phyloP scores from a whole-genome alignment of 345 rosid species.

The Passiflora organensis region DNA sequence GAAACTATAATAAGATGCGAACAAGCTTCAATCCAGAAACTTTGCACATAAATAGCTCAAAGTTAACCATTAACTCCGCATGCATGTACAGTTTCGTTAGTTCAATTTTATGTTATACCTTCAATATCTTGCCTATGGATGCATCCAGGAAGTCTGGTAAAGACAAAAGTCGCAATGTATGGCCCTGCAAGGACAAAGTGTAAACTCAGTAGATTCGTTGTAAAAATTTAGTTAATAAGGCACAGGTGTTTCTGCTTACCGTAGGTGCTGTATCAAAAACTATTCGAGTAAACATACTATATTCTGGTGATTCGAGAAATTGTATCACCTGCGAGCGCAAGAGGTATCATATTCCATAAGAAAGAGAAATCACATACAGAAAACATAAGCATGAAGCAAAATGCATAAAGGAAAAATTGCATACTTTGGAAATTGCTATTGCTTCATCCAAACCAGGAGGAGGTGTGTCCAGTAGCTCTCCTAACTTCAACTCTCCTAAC shows the following conservation, averaged over 20 bases:
- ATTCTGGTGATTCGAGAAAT: conserved; percentile 87
- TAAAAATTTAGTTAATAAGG: conserved; percentile 4
- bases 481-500: conserved; percentile 90
- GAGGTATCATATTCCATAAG: conserved; percentile 18
- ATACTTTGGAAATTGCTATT: conserved; percentile 89
- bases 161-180: conserved; percentile 81
- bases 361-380: conserved; percentile 10
- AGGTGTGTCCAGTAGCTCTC: conserved; percentile 93
- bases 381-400: not conserved
- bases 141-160: conserved; percentile 95
- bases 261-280: conserved; percentile 98
- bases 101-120: conserved; percentile 37
- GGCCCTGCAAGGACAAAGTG: conserved; percentile 53
- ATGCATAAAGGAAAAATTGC: conserved; percentile 12
- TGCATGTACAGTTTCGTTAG: no score
- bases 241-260: conserved; percentile 38
- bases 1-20: no score
- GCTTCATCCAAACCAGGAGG: conserved; percentile 99
- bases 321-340: conserved; percentile 91
- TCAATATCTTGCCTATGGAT: conserved; percentile 93
- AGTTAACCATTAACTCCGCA: no score
- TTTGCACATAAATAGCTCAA: no score
- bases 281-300: conserved; percentile 84
- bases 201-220: conserved; percentile 9
- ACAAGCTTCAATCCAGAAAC: not conserved